Conservation (phyloP, 352 stramenopile genomes). For the Phytophthora pluvialis region DNA sequence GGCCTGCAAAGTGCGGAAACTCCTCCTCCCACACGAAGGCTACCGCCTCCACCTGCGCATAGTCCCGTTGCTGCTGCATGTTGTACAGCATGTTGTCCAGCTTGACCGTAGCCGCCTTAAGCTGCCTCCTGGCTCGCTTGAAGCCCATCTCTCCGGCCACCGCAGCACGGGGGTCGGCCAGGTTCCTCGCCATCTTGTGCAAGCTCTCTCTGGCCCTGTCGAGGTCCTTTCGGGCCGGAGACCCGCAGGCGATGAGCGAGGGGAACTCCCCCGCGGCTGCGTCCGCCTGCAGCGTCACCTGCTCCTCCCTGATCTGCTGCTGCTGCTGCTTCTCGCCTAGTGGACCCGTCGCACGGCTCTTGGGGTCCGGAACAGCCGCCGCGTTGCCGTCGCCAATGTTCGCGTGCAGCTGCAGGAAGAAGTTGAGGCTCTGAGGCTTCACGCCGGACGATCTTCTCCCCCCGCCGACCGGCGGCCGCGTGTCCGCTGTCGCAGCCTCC, state of each 20-base stretch:
- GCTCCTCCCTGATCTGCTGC: background rate
- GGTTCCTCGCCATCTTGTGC: conserved; percentile 24
- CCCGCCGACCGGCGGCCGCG: background rate
- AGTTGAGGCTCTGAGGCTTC: conserved; percentile 12
- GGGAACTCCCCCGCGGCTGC: conserved; percentile 12
- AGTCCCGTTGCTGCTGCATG: conserved; percentile 43
- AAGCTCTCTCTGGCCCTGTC: conserved; percentile 27
- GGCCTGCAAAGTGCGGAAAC: conserved; percentile 55
- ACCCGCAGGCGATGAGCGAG: conserved; percentile 15
- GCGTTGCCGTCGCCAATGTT: background rate
- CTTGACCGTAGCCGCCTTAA: conserved; percentile 58
- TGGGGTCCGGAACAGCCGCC: background rate
- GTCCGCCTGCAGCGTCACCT: conserved; percentile 11
- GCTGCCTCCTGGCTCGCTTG: conserved; percentile 45
- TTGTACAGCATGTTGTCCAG: conserved; percentile 54
- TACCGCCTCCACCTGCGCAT: conserved; percentile 56
- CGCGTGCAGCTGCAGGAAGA: conserved; percentile 13
- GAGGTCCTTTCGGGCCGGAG: conserved; percentile 13
- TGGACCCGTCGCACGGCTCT: background rate
- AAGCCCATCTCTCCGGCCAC: conserved; percentile 36
- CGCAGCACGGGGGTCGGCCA: conserved; percentile 26
- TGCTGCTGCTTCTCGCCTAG: background rate
- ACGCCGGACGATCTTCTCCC: conserved; percentile 1
- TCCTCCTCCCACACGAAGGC: conserved; percentile 53
- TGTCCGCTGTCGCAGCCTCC: background rate